These are phyloP conservation scores for Termitomyces titanicus DNA, from an alignment of 768 basidiomycete genomes.

Conservation along the genomic window DNA sequence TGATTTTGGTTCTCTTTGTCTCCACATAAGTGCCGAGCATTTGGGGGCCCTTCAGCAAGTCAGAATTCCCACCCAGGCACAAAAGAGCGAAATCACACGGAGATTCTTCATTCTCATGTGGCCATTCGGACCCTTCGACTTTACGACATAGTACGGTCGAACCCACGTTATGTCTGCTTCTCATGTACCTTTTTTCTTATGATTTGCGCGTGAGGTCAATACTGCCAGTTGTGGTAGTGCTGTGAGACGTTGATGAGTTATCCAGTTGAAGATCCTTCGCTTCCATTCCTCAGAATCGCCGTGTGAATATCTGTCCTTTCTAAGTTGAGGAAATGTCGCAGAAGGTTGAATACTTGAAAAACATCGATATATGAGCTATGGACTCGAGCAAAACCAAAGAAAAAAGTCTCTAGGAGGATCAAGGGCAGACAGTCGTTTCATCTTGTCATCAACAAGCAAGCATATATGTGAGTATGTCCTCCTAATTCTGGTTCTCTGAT, in stretches of 20 bases:
- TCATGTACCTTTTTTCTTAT: neutral
- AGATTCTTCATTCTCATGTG: neutral
- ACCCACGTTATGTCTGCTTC: neutral
- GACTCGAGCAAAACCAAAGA: neutral
- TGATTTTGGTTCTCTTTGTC: no score
- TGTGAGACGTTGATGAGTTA: neutral
- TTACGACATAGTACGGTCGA: no score
- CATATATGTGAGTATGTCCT: no score
- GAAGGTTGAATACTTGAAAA: no score
- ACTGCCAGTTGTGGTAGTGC: neutral
- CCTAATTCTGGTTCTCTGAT: no score
- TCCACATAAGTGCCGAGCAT: neutral
- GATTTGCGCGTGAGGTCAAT: neutral
- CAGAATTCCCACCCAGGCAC: neutral
- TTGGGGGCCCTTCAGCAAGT: neutral
- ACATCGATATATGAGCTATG: no score
- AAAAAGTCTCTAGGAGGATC: neutral
- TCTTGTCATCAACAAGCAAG: no score
- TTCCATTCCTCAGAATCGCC: neutral
- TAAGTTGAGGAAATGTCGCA: neutral
- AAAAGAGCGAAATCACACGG: neutral
- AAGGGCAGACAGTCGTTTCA: no score
- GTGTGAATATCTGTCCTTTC: neutral
- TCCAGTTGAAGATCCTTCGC: no score
- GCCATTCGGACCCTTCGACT: no score